These are phyloP conservation scores for Knufia petricola DNA, from an alignment of 2,329 filamentous ascomycete species.

Conservation along the genomic window DNA sequence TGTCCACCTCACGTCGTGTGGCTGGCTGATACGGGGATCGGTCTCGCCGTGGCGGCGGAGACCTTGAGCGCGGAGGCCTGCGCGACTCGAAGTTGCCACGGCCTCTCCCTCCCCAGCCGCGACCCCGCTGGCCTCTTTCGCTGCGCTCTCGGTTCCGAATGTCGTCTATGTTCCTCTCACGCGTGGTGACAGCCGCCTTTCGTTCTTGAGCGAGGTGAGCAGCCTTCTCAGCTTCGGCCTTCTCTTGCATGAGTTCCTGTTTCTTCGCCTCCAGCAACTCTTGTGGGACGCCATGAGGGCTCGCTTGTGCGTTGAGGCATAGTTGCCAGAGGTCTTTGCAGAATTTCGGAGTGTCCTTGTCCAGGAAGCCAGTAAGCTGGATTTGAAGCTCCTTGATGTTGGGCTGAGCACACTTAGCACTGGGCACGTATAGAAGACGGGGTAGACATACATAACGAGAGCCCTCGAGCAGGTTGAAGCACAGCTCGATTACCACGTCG, in stretches of 20 bases:
- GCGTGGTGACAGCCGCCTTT: slow-evolving; percentile 33
- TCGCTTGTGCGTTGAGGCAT: slow-evolving; percentile 79
- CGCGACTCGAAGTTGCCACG: slow-evolving; percentile 41
- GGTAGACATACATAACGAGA: slow-evolving; percentile 57
- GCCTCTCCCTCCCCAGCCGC: slow-evolving; percentile 27
- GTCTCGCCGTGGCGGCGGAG: slow-evolving; percentile 41
- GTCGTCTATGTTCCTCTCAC: slow-evolving; percentile 60
- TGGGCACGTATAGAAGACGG: neutral
- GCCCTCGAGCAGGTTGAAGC: slow-evolving; percentile 61
- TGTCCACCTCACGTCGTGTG: slow-evolving; percentile 44
- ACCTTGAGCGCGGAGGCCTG: slow-evolving; percentile 41
- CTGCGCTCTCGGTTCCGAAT: slow-evolving; percentile 49
- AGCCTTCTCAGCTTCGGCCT: slow-evolving; percentile 52
- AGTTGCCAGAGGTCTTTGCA: slow-evolving; percentile 92
- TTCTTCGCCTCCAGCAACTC: slow-evolving; percentile 96
- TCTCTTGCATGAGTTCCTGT: slow-evolving; percentile 84
- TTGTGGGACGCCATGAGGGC: slow-evolving; percentile 82
- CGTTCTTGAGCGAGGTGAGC: slow-evolving; percentile 41
- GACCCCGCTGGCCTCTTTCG: slow-evolving; percentile 29
- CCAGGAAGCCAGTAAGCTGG: slow-evolving; percentile 86
- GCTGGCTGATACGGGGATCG: slow-evolving; percentile 39
- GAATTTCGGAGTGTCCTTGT: slow-evolving; percentile 79
- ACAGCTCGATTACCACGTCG: slow-evolving; percentile 86
- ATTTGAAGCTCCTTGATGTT: slow-evolving; percentile 95
- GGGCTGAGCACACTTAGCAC: slow-evolving; percentile 48